Percentiles rank a stretch among this genome's conserved stretches.
Conservation (phyloP, 1,284 basidiomycete genomes). For the Ustilago cynodontis region DNA sequence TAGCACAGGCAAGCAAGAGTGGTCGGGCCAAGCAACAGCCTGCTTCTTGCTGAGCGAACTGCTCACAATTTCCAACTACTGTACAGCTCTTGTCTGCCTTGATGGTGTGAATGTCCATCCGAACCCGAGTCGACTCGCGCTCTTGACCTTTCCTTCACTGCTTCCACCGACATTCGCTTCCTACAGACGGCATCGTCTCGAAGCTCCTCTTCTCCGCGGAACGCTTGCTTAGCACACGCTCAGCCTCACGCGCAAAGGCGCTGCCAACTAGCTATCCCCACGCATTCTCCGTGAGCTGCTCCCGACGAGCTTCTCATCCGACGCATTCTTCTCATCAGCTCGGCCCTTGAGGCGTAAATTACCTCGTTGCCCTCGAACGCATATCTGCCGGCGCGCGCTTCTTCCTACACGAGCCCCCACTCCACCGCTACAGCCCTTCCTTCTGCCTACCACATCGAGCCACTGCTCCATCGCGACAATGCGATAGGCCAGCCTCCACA, state of each 20-base stretch:
- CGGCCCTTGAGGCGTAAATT: background rate
- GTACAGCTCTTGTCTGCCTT: background rate
- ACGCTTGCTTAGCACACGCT: background rate
- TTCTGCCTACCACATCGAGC: slow-evolving; percentile 7
- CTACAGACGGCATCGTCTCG: background rate
- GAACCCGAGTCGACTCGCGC: background rate
- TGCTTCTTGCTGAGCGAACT: no score
- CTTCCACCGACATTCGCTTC: background rate
- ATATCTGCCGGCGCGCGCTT: background rate
- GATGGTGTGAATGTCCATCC: background rate
- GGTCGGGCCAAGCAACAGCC: slow-evolving; percentile 21
- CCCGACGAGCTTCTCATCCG: background rate
- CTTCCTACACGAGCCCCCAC: background rate
- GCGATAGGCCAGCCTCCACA: slow-evolving; percentile 18
- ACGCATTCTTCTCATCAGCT: background rate
- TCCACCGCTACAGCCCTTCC: background rate
- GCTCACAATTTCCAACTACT: background rate
- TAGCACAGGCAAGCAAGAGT: background rate
- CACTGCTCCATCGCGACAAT: slow-evolving; percentile 20
- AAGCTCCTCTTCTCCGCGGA: background rate
- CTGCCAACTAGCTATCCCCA: background rate
- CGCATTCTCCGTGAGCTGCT: background rate
- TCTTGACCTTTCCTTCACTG: background rate
- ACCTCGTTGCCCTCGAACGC: background rate
- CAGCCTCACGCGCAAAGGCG: no score